Evolutionary conservation across 2,329 filamentous ascomycete genomes (phyloP).

Genomic region (Aspergillus eucalypticola): DNA sequence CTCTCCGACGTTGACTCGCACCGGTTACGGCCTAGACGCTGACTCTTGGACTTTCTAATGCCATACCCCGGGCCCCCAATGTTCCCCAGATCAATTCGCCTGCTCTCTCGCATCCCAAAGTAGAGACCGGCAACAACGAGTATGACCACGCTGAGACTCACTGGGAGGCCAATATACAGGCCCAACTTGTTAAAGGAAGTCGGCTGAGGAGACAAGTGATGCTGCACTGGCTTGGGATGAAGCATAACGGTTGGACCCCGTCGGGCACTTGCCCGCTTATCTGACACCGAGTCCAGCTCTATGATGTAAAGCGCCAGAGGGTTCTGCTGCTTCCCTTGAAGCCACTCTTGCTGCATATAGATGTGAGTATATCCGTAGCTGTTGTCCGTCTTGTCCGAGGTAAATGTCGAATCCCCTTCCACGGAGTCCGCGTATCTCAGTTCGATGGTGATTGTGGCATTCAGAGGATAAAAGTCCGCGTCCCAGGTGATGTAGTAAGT

Average conservation of each 20-base stretch:
- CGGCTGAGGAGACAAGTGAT: conserved; percentile 36
- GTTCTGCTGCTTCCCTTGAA: conserved; percentile 39
- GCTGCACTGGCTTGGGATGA: conserved; percentile 33
- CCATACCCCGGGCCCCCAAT: conserved; percentile 43
- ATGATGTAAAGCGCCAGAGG: conserved; percentile 42
- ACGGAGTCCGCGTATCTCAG: conserved; percentile 38
- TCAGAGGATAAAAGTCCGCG: conserved; percentile 32
- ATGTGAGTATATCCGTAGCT: conserved; percentile 42
- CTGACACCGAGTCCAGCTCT: conserved; percentile 30
- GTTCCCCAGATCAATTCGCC: conserved; percentile 39
- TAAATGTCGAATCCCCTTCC: conserved; percentile 37
- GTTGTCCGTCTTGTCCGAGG: conserved; percentile 38
- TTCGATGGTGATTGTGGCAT: conserved; percentile 35
- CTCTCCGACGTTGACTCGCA: conserved; percentile 25
- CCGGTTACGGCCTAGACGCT: conserved; percentile 36
- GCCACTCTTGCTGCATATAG: conserved; percentile 42
- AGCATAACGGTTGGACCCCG: conserved; percentile 42
- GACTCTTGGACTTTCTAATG: conserved; percentile 35
- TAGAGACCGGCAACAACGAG: conserved; percentile 40
- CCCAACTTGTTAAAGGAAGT: conserved; percentile 34
- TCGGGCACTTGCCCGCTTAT: conserved; percentile 27
- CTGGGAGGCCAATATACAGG: conserved; percentile 45
- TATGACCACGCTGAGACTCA: conserved; percentile 40
- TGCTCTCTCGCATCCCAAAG: conserved; percentile 45
- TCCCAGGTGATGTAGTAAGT: conserved; percentile 45